Conservation (phyloP, 2,329 filamentous ascomycete species). For the Anisogramma anomala region DNA sequence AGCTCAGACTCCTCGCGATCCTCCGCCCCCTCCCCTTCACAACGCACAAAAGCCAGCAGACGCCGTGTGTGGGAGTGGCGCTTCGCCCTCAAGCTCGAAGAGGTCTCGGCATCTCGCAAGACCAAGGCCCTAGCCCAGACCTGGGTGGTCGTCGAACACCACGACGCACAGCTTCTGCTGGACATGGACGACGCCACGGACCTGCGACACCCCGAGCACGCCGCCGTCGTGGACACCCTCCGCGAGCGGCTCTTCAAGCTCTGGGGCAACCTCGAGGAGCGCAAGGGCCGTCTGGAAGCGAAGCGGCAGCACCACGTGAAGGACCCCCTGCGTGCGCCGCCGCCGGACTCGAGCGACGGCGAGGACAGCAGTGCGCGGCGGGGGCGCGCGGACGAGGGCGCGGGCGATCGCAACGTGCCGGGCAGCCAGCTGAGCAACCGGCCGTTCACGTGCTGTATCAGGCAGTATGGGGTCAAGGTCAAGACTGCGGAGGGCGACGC, state of each 20-base stretch:
- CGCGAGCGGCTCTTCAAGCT: slow-evolving; percentile 62
- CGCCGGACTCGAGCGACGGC: slow-evolving; percentile 28
- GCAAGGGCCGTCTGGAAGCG: slow-evolving; percentile 34
- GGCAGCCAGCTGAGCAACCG: slow-evolving; percentile 32
- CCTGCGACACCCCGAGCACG: slow-evolving; percentile 38
- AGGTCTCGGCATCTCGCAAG: slow-evolving; percentile 32
- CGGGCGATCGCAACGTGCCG: slow-evolving; percentile 6
- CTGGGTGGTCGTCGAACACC: slow-evolving; percentile 58
- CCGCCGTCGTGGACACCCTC: slow-evolving; percentile 37
- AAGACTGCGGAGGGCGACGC: slow-evolving; percentile 28
- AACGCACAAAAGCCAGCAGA: slow-evolving; percentile 16
- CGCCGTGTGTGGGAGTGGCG: slow-evolving; percentile 62
- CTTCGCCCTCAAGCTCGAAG: slow-evolving; percentile 70
- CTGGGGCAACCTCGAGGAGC: slow-evolving; percentile 79
- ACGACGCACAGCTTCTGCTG: slow-evolving; percentile 36
- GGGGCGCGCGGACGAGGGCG: slow-evolving; percentile 13
- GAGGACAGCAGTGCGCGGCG: slow-evolving; percentile 15
- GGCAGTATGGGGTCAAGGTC: slow-evolving; percentile 54
- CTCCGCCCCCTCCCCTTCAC: slow-evolving; percentile 12
- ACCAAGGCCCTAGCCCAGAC: slow-evolving; percentile 35
- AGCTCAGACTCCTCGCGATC: slow-evolving; percentile 19
- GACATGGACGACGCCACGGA: slow-evolving; percentile 40
- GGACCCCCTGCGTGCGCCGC: slow-evolving; percentile 20
- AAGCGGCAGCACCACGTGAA: slow-evolving; percentile 12
- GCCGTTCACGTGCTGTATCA: slow-evolving; percentile 59